A percentile compares a stretch with the other conserved stretches of the same genome.
These are phyloP conservation scores for Nakaseomyces bracarensis DNA, from an alignment of 1,139 yeast genomes.

Conservation along the genomic window DNA sequence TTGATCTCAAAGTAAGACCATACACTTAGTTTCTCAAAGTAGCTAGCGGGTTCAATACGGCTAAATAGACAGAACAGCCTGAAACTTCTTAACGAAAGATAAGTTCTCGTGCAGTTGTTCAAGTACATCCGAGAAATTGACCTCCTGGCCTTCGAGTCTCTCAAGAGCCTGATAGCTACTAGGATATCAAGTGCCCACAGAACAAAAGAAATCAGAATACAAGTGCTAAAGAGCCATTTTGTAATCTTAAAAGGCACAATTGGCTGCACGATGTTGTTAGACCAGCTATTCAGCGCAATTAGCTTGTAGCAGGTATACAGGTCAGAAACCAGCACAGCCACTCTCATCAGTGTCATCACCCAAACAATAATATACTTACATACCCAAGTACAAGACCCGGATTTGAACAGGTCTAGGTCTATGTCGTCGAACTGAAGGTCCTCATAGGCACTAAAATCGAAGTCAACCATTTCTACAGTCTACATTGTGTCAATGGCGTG, in stretches of 20 bases:
- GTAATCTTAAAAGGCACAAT: constrained; percentile 54
- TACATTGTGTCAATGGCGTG: neutral
- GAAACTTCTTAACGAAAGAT: constrained; percentile 51
- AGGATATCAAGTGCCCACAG: constrained; percentile 40
- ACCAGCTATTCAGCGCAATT: constrained; percentile 70
- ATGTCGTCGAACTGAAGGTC: constrained; percentile 1
- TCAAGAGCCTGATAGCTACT: constrained; percentile 50
- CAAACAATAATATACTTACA: constrained; percentile 40
- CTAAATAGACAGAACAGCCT: constrained; percentile 66
- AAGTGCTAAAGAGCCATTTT: constrained; percentile 80
- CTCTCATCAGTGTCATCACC: constrained; percentile 43
- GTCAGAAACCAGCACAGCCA: constrained; percentile 61
- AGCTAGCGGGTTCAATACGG: constrained; percentile 52
- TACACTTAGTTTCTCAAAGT: constrained; percentile 61
- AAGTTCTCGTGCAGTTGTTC: constrained; percentile 51
- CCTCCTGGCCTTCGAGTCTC: constrained; percentile 34
- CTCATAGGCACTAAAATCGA: constrained; percentile 1
- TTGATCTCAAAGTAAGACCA: constrained; percentile 59
- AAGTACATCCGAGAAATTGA: constrained; percentile 69
- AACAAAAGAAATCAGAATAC: constrained; percentile 65
- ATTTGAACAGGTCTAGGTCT: neutral
- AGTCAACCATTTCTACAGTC: neutral
- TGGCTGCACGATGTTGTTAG: constrained; percentile 43
- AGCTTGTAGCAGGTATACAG: constrained; percentile 70
- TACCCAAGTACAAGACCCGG: no score